Percentiles rank a stretch among this genome's conserved stretches.
phyloP scores from a whole-genome alignment of 2,329 filamentous ascomycete species.

The Beauveria asiatica region DNA sequence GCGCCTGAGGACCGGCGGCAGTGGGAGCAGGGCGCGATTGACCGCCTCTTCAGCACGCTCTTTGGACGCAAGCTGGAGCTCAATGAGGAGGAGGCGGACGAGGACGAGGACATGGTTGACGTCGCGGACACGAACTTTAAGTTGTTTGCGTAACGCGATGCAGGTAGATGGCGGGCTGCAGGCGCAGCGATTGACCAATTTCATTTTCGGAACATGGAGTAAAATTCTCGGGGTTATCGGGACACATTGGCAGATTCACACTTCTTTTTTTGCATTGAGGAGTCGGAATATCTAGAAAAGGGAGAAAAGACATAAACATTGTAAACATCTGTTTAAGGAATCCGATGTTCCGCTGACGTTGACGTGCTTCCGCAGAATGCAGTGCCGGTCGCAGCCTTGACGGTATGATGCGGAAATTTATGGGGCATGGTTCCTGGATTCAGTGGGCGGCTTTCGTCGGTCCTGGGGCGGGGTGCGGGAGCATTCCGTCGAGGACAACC shows the following conservation, averaged over 20 bases:
- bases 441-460: constrained; percentile 8
- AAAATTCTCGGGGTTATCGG: neutral
- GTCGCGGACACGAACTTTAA: constrained; percentile 45
- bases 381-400: neutral
- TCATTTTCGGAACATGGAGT: constrained; percentile 3
- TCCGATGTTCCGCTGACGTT: neutral
- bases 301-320: neutral
- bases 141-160: constrained; percentile 39
- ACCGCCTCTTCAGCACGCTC: constrained; percentile 66
- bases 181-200: neutral
- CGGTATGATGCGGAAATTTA: constrained; percentile 6
- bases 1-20: constrained; percentile 71
- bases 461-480: constrained; percentile 4
- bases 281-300: neutral
- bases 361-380: neutral
- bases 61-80: constrained; percentile 63
- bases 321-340: neutral
- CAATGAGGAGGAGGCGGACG: constrained; percentile 47
- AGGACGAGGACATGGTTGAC: constrained; percentile 42
- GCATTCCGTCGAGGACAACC: constrained; percentile 3
- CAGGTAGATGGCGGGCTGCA: neutral
- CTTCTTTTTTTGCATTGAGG: neutral
- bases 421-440: neutral
- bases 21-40: constrained; percentile 76
- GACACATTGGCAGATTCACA: neutral